These are phyloP conservation scores for Xylaria sp. DNA, from an alignment of 2,329 filamentous ascomycete species.

Conservation along the genomic window DNA sequence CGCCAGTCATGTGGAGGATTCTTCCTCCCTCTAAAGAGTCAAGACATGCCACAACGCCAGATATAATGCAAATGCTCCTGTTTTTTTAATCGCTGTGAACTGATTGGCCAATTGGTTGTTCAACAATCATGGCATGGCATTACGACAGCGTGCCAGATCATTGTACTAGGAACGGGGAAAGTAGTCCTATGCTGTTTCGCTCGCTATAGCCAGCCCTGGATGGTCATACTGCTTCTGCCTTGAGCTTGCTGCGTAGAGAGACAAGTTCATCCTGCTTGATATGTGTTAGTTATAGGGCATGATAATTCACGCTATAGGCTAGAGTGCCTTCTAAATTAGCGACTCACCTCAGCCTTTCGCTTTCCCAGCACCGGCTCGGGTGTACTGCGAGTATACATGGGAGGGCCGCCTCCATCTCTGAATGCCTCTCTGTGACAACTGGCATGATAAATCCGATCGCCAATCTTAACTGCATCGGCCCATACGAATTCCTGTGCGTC, in stretches of 20 bases:
- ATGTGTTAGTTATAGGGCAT: constrained; percentile 38
- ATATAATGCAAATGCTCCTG: constrained; percentile 34
- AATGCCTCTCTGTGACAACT: constrained; percentile 88
- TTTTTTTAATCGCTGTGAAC: constrained; percentile 21
- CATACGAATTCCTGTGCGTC: constrained; percentile 97
- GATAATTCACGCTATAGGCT: neutral
- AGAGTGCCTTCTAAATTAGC: neutral
- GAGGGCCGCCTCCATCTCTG: constrained; percentile 65
- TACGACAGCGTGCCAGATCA: neutral
- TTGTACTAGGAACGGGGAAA: neutral
- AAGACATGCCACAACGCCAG: constrained; percentile 31
- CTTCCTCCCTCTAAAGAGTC: constrained; percentile 18
- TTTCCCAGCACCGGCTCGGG: constrained; percentile 77
- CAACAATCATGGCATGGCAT: constrained; percentile 9
- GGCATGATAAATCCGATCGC: constrained; percentile 84
- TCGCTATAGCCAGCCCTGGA: constrained; percentile 11
- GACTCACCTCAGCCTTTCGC: constrained; percentile 75
- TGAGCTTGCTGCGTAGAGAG: constrained; percentile 45
- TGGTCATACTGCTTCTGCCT: constrained; percentile 43
- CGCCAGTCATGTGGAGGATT: constrained; percentile 13
- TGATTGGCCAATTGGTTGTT: constrained; percentile 5
- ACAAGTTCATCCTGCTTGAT: constrained; percentile 48
- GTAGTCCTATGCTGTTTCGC: constrained; percentile 3
- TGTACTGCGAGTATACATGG: constrained; percentile 57
- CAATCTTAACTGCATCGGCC: constrained; percentile 85